phyloP scores from a whole-genome alignment of 208 protist species.

The Acanthamoeba royreba region DNA sequence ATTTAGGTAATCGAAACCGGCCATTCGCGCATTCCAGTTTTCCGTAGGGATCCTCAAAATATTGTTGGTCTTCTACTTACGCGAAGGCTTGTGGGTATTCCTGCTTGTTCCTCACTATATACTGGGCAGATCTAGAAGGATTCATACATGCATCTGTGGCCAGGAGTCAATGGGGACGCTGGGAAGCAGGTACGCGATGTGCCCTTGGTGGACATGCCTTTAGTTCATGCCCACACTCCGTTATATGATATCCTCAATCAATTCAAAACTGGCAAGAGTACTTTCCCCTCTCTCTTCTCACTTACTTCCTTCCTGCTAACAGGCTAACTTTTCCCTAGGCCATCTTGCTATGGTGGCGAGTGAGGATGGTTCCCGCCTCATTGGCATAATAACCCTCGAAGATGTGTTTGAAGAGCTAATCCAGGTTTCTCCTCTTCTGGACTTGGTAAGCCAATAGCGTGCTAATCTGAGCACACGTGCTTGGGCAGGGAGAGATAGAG shows the following conservation, averaged over 20 bases:
- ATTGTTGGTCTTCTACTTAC: slow-evolving; percentile 70
- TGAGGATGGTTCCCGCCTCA: background rate
- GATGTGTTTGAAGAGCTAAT: slow-evolving; percentile 55
- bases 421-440: background rate
- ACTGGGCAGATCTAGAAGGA: background rate
- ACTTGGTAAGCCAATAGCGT: no score
- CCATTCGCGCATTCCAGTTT: slow-evolving; percentile 69
- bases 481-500: no score
- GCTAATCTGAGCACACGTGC: no score
- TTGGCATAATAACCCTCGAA: slow-evolving; percentile 48
- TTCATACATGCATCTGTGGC: background rate
- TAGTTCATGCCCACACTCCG: slow-evolving; percentile 38
- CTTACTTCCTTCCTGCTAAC: background rate
- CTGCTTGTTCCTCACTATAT: background rate
- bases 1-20: background rate
- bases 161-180: slow-evolving; percentile 38
- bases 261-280: slow-evolving; percentile 65
- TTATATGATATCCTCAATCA: slow-evolving; percentile 72
- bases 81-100: slow-evolving; percentile 57
- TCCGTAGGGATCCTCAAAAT: background rate
- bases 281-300: background rate
- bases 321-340: background rate
- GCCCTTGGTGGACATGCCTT: background rate
- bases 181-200: slow-evolving; percentile 47
- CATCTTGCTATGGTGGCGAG: slow-evolving; percentile 67